These are phyloP conservation scores for Xylona heveae DNA, from an alignment of 495 filamentous ascomycete species.

Conservation along the genomic window DNA sequence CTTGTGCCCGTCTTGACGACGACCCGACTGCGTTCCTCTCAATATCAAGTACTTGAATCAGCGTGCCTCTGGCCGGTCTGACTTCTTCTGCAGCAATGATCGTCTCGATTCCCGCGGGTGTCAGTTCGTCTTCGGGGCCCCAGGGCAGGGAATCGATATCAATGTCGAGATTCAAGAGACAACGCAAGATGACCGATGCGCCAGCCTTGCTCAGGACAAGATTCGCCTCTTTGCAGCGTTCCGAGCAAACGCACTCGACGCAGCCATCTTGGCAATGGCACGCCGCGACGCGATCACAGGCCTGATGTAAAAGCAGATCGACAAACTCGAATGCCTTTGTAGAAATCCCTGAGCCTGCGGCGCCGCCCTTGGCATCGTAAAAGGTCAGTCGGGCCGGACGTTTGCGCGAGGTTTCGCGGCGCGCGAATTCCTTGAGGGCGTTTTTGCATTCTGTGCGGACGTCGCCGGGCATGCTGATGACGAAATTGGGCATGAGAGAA, in stretches of 20 bases:
- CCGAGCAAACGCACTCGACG: slow-evolving; percentile 70
- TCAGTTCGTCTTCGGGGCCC: slow-evolving; percentile 45
- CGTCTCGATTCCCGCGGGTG: slow-evolving; percentile 62
- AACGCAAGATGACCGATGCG: slow-evolving; percentile 54
- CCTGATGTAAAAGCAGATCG: slow-evolving; percentile 54
- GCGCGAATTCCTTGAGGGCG: slow-evolving; percentile 56
- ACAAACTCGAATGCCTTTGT: slow-evolving; percentile 87
- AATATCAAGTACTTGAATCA: slow-evolving; percentile 20
- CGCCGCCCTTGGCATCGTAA: slow-evolving; percentile 83
- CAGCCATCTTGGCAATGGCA: slow-evolving; percentile 62
- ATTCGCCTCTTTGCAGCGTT: slow-evolving; percentile 73
- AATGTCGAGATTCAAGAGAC: slow-evolving; percentile 52
- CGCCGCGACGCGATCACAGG: slow-evolving; percentile 52
- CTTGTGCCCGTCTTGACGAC: no score
- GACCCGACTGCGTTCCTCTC: slow-evolving; percentile 15
- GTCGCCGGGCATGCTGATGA: slow-evolving; percentile 68
- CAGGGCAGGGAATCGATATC: slow-evolving; percentile 60
- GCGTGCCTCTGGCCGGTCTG: slow-evolving; percentile 22
- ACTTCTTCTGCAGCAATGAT: slow-evolving; percentile 53
- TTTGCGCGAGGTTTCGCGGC: slow-evolving; percentile 53
- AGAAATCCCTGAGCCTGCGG: slow-evolving; percentile 63
- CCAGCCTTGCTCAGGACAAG: slow-evolving; percentile 89
- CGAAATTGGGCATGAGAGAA: slow-evolving; percentile 71
- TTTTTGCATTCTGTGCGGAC: slow-evolving; percentile 88
- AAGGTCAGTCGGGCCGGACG: slow-evolving; percentile 79